Conservation (phyloP, 768 basidiomycete genomes). For the Amanita brunnescens region DNA sequence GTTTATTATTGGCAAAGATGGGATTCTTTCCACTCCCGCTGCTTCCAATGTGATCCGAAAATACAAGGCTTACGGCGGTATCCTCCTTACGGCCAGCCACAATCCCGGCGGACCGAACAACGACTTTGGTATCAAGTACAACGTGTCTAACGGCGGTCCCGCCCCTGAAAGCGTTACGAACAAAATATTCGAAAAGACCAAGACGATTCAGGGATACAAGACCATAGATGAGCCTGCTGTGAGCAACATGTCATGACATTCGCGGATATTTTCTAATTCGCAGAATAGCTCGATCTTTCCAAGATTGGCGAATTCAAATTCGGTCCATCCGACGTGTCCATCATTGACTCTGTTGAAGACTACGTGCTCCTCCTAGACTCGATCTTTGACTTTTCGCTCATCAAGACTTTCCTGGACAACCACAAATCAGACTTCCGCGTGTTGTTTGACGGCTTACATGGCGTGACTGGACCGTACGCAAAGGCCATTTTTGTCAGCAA, state of each 20-base stretch:
- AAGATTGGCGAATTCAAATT: conserved; percentile 72
- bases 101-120: conserved; percentile 98
- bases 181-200: conserved; percentile 88
- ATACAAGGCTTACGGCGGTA: conserved; percentile 94
- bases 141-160: conserved; percentile 94
- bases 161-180: conserved; percentile 96
- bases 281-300: conserved; percentile 71
- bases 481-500: conserved; percentile 76
- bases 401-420: conserved; percentile 76
- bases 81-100: conserved; percentile 93
- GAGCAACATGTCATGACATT: too few species aligned
- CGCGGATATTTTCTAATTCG: too few species aligned
- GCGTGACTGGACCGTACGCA: conserved; percentile 97
- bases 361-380: conserved; percentile 75
- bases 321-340: conserved; percentile 76
- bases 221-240: conserved; percentile 70
- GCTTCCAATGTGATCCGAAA: conserved; percentile 94
- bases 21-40: conserved; percentile 94
- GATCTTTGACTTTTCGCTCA: conserved; percentile 93
- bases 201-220: conserved; percentile 81
- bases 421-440: conserved; percentile 69
- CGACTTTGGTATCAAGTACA: conserved; percentile 99
- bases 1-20: conserved; percentile 87
- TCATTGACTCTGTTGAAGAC: conserved; percentile 92
- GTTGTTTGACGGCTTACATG: conserved; percentile 92